Evolutionary conservation across 139 green algal species (phyloP).

Genomic region (Chlorella vulgaris): DNA sequence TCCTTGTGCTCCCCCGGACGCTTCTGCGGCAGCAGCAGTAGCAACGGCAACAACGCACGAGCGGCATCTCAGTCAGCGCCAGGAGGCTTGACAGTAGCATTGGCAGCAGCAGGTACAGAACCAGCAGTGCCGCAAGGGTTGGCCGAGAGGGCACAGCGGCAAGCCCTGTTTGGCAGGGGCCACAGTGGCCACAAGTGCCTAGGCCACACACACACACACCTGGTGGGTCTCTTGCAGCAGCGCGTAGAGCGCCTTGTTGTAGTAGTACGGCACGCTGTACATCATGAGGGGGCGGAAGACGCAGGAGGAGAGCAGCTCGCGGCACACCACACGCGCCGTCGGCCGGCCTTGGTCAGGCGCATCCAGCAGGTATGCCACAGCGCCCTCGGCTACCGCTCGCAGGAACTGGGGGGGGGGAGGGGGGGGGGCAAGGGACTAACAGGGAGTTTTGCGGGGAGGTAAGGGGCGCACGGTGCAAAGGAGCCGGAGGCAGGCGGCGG

Average conservation of each 20-base stretch:
- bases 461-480: no score
- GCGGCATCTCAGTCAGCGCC: no score
- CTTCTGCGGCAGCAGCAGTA: neutral
- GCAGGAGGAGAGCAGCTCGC: slow-evolving; percentile 69
- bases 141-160: no score
- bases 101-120: no score
- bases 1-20: neutral
- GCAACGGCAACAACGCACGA: neutral
- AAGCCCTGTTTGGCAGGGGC: no score
- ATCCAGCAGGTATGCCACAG: slow-evolving; percentile 60
- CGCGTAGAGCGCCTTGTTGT: slow-evolving; percentile 37
- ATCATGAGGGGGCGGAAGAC: slow-evolving; percentile 65
- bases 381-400: slow-evolving; percentile 54
- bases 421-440: neutral
- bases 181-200: no score
- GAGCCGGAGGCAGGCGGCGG: neutral
- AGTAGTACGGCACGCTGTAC: slow-evolving; percentile 57
- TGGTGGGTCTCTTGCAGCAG: slow-evolving; percentile 15
- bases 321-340: slow-evolving; percentile 50
- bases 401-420: slow-evolving; percentile 42
- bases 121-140: no score
- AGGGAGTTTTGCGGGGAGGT: neutral
- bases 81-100: no score
- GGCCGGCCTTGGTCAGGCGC: slow-evolving; percentile 40
- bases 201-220: neutral